Evolutionary conservation across 83 land plant genomes (phyloP), one percentile per base, ranked within the genome.

Genomic region (Picea abies): DNA sequence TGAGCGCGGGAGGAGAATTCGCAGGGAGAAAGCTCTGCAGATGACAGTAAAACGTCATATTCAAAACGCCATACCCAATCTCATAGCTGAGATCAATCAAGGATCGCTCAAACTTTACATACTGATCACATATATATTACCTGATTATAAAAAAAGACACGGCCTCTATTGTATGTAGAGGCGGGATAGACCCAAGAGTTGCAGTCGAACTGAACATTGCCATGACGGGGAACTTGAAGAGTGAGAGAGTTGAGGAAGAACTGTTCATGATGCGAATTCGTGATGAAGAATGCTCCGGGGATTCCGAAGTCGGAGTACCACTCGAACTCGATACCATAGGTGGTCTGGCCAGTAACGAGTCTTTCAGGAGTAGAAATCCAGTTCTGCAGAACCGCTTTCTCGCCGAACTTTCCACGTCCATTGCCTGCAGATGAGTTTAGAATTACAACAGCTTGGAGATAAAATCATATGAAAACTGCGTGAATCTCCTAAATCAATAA

Each of bases 71-170:
- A 29, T 29, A 29, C 29, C 29, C 29, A 29, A 29, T 29, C 29
- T 29, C 29, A 29, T 29, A 29, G 29, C 29, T 29, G 29, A 29
- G 29, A 29, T 29, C 29, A 29, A 29, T 29, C 29, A 29, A 29
- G 29, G 29, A 29, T 29, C 0, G 29, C 29, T 29, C 29, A 29
- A 29, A 29, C 29, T 29, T 29, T 29, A 29, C 29, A 29, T 29
- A 29, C 29, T 29, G 29, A 29, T 69, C 17, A 37, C 73, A 15
- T 69, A 7, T 62, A 12, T 56, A 16, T 0, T 65, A 89, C 93
- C 58, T 79, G 79, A 68, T 87, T 92, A 11, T 86, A 79, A 88
- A 90, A 90, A 86, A 92, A 92, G 25, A 87, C 16, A 15, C 91
- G 87, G 14, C 62, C 77, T 2, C 62, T 41, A 20, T 62, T 65